Conservation (phyloP, 306 rosid genomes). For the Quercus wislizeni region DNA sequence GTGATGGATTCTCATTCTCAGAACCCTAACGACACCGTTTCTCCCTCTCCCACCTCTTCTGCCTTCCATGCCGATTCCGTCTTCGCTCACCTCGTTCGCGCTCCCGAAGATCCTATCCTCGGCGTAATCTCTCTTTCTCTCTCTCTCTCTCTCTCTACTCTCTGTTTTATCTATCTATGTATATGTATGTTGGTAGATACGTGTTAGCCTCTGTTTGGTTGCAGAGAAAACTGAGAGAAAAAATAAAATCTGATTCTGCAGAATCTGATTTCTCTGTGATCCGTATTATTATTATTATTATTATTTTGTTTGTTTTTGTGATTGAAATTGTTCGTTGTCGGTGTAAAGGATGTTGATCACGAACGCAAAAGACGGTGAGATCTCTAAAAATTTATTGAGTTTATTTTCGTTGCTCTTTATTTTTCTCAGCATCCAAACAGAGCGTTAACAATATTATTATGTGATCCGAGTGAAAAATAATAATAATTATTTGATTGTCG, state of each 20-base stretch:
- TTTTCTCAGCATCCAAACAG: background rate
- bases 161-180: no score
- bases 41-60: conserved; percentile 61
- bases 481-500: background rate
- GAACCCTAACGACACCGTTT: conserved; percentile 24
- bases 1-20: conserved; percentile 38
- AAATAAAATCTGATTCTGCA: background rate
- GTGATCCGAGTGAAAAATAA: background rate
- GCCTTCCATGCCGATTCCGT: conserved; percentile 43
- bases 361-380: background rate
- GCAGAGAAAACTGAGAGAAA: background rate
- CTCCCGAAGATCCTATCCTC: conserved; percentile 97
- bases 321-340: background rate
- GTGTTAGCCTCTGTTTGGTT: background rate
- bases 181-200: no score
- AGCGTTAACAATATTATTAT: background rate
- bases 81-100: conserved; percentile 78
- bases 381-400: background rate
- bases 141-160: no score
- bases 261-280: background rate
- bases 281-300: background rate
- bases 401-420: background rate
- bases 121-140: conserved; percentile 52
- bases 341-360: background rate
- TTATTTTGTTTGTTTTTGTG: background rate